Base-by-base conservation (phyloP, 306 rosid species). In the Vigna radiata region DNA sequence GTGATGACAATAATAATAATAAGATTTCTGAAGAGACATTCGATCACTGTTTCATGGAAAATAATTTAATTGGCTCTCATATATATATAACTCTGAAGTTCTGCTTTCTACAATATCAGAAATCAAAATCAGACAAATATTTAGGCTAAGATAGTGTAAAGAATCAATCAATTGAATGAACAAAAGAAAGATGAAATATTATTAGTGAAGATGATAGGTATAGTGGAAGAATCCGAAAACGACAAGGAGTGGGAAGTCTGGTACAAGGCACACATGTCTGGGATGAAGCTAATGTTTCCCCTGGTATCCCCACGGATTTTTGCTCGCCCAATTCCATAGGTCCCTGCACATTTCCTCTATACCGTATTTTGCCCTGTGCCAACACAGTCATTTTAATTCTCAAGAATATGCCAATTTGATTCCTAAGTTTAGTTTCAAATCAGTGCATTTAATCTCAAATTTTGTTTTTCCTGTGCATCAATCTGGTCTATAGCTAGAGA, bases 261-360 rank as follows among this genome's bases (percentile, higher is more conserved):
- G 14, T 2, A 11, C 14, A 43, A 44, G 49, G 49, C 49, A 12
- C 49, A 44, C 49, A 15, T 44, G 49, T 12, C 49, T 12, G 15
- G 15, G 49, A 44, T 44, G 49, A 44, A 44, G 46, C 46, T 41
- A 41, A 12, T 44, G 49, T 44, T 59, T 77, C 25, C 77, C 73
- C 63, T 82, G 86, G 78, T 93, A 93, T 1, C 97, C 97, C 90
- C 87, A 86, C 56, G 97, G 96, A 85, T 93, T 90, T 77, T 73
- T 89, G 83, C 85, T 86, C 11, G 89, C 93, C 97, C 97, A 93
- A 5, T 87, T 88, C 97, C 97, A 93, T 67, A 89, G 93, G 81
- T 93, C 97, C 67, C 96, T 85, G 88, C 97, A 93, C 92, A 93
- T 93, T 79, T 90, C 97, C 5, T 79, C 91, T n/a, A 90, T 60